Evolutionary conservation across 495 filamentous ascomycete species (phyloP).

Genomic region (Neurospora sublineolata): DNA sequence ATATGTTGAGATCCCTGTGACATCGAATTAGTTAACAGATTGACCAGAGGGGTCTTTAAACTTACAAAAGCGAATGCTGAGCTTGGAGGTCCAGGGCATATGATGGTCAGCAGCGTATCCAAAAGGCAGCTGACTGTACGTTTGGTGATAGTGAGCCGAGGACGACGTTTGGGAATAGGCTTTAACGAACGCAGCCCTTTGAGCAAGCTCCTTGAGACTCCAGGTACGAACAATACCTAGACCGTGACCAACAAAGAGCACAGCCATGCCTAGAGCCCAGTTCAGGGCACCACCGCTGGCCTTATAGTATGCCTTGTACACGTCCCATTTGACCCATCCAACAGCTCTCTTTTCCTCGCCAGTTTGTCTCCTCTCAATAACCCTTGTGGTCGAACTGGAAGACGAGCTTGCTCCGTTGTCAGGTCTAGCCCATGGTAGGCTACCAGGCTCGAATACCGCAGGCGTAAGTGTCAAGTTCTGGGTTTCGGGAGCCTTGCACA

Average conservation of each 20-base stretch:
- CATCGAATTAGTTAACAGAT: background rate
- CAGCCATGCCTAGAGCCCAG: constrained; percentile 37
- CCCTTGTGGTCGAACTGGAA: constrained; percentile 39
- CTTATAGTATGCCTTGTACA: constrained; percentile 49
- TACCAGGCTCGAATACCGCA: constrained; percentile 23
- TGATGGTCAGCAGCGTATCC: background rate
- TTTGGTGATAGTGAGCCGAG: background rate
- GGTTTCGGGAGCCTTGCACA: constrained; percentile 30
- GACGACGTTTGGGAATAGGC: background rate
- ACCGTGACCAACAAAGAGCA: constrained; percentile 34
- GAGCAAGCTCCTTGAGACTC: constrained; percentile 23
- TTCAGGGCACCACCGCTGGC: constrained; percentile 43
- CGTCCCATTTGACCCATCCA: constrained; percentile 41
- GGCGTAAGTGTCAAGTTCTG: constrained; percentile 29
- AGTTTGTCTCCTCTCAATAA: constrained; percentile 5
- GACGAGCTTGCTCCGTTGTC: constrained; percentile 10
- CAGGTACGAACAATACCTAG: constrained; percentile 23
- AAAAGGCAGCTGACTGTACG: background rate
- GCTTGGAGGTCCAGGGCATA: background rate
- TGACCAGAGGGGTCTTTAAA: too few relatives aligned
- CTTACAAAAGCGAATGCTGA: background rate
- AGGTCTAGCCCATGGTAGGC: constrained; percentile 2
- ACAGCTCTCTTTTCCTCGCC: constrained; percentile 24
- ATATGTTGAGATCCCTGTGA: background rate
- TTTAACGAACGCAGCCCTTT: constrained; percentile 5